Percentiles rank a stretch among this genome's conserved stretches.
Conservation (phyloP, 345 rosid species). For the Eucalyptus curtisii region DNA sequence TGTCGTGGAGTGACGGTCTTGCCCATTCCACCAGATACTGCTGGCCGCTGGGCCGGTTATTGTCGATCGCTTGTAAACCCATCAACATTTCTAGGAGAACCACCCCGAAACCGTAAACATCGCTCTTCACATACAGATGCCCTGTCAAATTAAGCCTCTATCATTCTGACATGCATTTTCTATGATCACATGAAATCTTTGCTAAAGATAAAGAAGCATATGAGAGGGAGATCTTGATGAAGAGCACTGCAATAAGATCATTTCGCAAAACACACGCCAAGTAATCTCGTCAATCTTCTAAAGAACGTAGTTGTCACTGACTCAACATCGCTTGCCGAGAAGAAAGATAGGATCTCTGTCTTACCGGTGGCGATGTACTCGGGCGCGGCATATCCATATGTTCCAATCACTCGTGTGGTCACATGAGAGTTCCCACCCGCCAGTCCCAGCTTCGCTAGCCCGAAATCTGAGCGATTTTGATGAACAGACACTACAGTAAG, state of each 20-base stretch:
- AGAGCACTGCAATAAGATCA: not conserved
- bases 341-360: not conserved
- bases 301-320: not conserved
- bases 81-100: constrained; percentile 68
- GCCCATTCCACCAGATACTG: constrained; percentile 47
- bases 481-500: not conserved
- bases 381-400: constrained; percentile 77
- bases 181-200: not conserved
- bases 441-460: constrained; percentile 64
- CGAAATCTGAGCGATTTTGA: constrained; percentile 35
- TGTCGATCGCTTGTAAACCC: constrained; percentile 41
- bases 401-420: constrained; percentile 58
- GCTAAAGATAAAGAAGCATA: not conserved
- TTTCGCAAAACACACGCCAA: not conserved
- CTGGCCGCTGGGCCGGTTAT: constrained; percentile 20
- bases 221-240: not conserved
- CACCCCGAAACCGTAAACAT: constrained; percentile 76
- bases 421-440: constrained; percentile 45
- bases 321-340: accelerated
- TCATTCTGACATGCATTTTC: not conserved
- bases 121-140: constrained; percentile 67
- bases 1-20: constrained; percentile 18
- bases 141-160: constrained; percentile 14
- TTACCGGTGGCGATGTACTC: constrained; percentile 77
- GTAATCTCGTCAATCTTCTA: not conserved